These are phyloP conservation scores for Clitopilus passeckerianus DNA, from an alignment of 768 basidiomycete species.

Conservation along the genomic window DNA sequence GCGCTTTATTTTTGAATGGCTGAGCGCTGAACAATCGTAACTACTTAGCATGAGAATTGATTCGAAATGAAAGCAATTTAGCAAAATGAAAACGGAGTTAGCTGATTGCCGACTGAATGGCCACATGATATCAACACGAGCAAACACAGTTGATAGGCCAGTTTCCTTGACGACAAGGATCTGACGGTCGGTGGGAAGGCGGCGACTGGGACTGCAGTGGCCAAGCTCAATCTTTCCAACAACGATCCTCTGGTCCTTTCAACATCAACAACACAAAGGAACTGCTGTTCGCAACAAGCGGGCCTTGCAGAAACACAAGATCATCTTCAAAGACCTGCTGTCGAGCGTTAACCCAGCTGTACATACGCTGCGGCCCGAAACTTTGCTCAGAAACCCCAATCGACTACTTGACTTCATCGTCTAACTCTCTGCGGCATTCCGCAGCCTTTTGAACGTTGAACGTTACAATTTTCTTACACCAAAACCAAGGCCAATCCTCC, in stretches of 20 bases:
- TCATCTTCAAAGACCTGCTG: background rate
- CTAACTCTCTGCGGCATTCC: background rate
- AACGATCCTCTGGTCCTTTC: background rate
- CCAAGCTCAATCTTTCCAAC: background rate
- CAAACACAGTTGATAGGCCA: background rate
- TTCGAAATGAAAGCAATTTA: too few relatives aligned
- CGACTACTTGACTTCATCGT: background rate
- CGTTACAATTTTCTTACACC: background rate
- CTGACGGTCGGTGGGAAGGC: background rate
- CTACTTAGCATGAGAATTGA: too few relatives aligned
- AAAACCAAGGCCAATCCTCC: background rate
- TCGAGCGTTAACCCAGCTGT: too few relatives aligned
- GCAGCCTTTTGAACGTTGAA: background rate
- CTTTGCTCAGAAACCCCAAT: too few relatives aligned
- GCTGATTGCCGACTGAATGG: background rate
- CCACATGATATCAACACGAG: background rate
- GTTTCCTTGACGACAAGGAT: background rate
- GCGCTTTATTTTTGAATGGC: too few relatives aligned
- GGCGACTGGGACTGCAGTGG: background rate
- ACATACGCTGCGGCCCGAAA: too few relatives aligned
- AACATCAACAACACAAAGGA: background rate
- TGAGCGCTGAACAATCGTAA: too few relatives aligned
- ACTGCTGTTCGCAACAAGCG: background rate
- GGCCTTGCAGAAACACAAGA: background rate
- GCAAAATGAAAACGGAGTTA: background rate